These are phyloP conservation scores for Macrotyloma uniflorum DNA, from an alignment of 306 rosid species.

Conservation along the genomic window DNA sequence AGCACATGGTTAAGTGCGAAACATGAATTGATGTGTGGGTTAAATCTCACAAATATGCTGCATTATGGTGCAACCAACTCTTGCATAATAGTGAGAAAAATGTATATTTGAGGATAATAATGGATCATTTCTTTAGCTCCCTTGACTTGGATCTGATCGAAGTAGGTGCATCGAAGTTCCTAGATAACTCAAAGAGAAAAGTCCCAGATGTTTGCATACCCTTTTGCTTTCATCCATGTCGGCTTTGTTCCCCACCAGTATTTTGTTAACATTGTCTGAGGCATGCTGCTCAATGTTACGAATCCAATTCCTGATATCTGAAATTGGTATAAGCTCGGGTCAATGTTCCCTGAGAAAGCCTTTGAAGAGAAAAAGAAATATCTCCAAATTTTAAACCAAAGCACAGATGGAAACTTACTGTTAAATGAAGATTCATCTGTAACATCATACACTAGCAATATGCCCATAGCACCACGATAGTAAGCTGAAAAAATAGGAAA, in stretches of 20 bases:
- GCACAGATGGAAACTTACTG: constrained; percentile 51
- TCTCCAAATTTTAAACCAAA: constrained; percentile 31
- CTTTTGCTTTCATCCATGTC: constrained; percentile 96
- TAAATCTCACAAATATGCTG: not conserved
- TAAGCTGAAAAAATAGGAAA: constrained; percentile 62
- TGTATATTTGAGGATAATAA: not conserved
- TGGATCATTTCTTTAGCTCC: constrained; percentile 1
- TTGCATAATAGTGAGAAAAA: constrained; percentile 13
- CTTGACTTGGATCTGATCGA: constrained; percentile 10
- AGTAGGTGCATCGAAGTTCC: constrained; percentile 8
- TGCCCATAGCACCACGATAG: constrained; percentile 98
- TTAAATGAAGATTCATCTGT: constrained; percentile 96
- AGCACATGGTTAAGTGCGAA: not conserved
- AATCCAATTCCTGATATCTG: constrained; percentile 97
- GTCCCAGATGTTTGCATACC: constrained; percentile 52
- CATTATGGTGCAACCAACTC: constrained; percentile 1
- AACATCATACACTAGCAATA: constrained; percentile 91
- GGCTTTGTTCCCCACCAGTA: constrained; percentile 96
- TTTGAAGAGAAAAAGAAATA: constrained; percentile 28
- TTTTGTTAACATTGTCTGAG: constrained; percentile 89
- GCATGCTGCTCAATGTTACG: constrained; percentile 98
- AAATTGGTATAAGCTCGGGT: constrained; percentile 36
- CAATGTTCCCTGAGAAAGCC: constrained; percentile 22
- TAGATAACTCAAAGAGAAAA: not conserved
- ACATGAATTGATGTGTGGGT: not conserved